Base-by-base conservation (phyloP, 805 yeast genomes). In the Kodamaea kakaduensis region DNA sequence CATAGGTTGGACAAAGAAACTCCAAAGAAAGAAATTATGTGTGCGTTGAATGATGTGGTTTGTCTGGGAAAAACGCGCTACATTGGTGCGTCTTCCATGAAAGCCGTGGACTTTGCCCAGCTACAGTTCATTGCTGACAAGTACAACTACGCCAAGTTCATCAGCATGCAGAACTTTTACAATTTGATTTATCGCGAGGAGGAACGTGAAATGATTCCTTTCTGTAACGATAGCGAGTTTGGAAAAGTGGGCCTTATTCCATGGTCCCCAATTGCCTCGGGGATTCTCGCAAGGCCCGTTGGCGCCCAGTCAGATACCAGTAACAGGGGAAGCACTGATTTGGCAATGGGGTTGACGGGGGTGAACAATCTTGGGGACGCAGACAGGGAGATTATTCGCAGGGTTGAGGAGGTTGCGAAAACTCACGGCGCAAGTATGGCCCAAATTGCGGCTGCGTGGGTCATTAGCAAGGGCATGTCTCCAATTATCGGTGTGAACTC, bases 41-140 rank as follows among this genome's bases (percentile, higher is more conserved):
- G 56, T 46, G 71, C 82, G 0, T 58, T 78, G 47, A 70, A 78
- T 48, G 76, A 71, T 41, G 62, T 72, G 12, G 71, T 75, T 14
- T 59, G 62, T 25, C 37, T 46, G 22, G 81, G 81, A 9, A 48
- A 57, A 17, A 64, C 64, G 3, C 60, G 81, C 33, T 78, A 78
- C 51, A 66, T 79, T 40, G 84, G 84, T 10, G 83, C 84, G 2
- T 77, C 82, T 1, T 57, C 79, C 1, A 78, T 79, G 84, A 61
- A 62, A 43, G 70, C 79, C 1, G 52, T 58, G 13, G 75, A 78
- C 44, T 78, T 79, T 50, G 75, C 67, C 2, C 69, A 65, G 46
- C 46, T 75, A 47, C 85, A 80, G 49, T 58, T 54, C 40, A 55
- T 67, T 37, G 85, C 86, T 3, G 82, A 78, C 38, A 63, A 62